These are phyloP conservation scores for Coemansia umbellata DNA, from an alignment of 192 early-diverging fungal genomes.

Conservation along the genomic window DNA sequence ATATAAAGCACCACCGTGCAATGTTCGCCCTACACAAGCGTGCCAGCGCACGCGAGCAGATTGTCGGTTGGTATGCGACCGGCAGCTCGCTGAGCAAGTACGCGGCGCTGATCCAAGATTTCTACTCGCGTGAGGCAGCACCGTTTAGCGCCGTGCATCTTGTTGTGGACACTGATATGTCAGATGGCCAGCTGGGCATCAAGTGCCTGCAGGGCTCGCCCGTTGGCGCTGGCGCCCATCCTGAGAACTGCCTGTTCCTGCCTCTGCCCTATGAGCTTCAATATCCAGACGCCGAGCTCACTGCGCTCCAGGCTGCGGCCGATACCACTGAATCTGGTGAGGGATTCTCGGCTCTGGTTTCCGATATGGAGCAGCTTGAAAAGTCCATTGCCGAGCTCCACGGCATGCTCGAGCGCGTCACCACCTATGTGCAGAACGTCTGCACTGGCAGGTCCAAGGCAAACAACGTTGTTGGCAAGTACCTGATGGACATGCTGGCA, in stretches of 20 bases:
- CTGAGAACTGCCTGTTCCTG: slow-evolving; percentile 87
- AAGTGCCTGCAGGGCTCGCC: slow-evolving; percentile 70
- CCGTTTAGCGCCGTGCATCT: slow-evolving; percentile 76
- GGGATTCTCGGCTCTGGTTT: slow-evolving; percentile 58
- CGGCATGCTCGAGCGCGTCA: slow-evolving; percentile 79
- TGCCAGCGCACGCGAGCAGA: slow-evolving; percentile 83
- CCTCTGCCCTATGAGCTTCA: slow-evolving; percentile 85
- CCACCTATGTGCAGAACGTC: slow-evolving; percentile 63
- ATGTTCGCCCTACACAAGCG: slow-evolving; percentile 88
- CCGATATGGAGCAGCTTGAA: slow-evolving; percentile 92
- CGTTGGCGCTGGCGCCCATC: slow-evolving; percentile 65
- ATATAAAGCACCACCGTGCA: slow-evolving; percentile 82
- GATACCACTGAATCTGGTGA: slow-evolving; percentile 44
- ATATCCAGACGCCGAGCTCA: slow-evolving; percentile 87
- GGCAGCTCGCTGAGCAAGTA: slow-evolving; percentile 64
- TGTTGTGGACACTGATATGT: slow-evolving; percentile 80
- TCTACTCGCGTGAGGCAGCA: slow-evolving; percentile 73
- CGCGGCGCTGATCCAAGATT: slow-evolving; percentile 72
- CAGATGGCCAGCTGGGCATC: slow-evolving; percentile 65
- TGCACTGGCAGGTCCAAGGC: slow-evolving; percentile 45
- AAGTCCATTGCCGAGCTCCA: slow-evolving; percentile 69
- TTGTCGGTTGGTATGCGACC: slow-evolving; percentile 93
- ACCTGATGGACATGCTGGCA: slow-evolving; percentile 89
- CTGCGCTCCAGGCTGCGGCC: slow-evolving; percentile 54
- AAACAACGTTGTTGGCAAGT: slow-evolving; percentile 83